Conservation (phyloP, 805 yeast species). For the Candida railenensis region DNA sequence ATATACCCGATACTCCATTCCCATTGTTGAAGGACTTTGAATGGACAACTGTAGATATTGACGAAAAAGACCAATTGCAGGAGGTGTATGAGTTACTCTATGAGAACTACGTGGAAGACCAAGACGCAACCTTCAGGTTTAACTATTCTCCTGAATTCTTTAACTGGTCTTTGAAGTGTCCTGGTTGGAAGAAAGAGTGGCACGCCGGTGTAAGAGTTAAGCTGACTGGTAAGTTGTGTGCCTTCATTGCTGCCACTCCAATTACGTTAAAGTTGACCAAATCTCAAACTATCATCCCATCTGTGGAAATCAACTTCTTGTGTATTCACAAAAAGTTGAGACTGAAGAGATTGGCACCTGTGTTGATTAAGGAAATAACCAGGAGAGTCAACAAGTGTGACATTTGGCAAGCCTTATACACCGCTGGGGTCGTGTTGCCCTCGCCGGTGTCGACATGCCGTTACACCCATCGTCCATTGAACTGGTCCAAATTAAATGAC, state of each 20-base stretch:
- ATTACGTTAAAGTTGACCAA: constrained; percentile 61
- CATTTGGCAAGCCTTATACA: constrained; percentile 95
- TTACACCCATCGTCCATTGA: constrained; percentile 89
- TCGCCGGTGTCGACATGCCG: constrained; percentile 88
- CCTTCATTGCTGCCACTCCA: constrained; percentile 91
- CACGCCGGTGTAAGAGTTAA: constrained; percentile 90
- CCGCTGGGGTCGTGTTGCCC: constrained; percentile 90
- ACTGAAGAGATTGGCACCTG: constrained; percentile 92
- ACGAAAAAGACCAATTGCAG: constrained; percentile 52
- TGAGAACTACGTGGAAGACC: constrained; percentile 93
- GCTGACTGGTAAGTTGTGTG: constrained; percentile 74
- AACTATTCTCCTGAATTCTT: constrained; percentile 81
- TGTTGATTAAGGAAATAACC: constrained; percentile 89
- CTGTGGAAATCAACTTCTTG: constrained; percentile 89
- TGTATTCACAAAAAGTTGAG: constrained; percentile 93
- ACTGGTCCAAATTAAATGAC: constrained; percentile 86
- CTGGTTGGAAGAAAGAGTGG: constrained; percentile 91
- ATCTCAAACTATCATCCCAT: constrained; percentile 43
- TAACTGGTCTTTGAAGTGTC: constrained; percentile 91
- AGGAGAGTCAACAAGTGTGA: constrained; percentile 81
- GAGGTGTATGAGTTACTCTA: constrained; percentile 80
- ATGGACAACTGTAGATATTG: constrained; percentile 78
- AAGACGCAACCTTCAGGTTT: constrained; percentile 88
- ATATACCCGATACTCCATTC: constrained; percentile 68
- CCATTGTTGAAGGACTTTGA: constrained; percentile 78